These are phyloP conservation scores for Avicennia marina DNA, from an alignment of 257 asterid genomes.

Conservation along the genomic window DNA sequence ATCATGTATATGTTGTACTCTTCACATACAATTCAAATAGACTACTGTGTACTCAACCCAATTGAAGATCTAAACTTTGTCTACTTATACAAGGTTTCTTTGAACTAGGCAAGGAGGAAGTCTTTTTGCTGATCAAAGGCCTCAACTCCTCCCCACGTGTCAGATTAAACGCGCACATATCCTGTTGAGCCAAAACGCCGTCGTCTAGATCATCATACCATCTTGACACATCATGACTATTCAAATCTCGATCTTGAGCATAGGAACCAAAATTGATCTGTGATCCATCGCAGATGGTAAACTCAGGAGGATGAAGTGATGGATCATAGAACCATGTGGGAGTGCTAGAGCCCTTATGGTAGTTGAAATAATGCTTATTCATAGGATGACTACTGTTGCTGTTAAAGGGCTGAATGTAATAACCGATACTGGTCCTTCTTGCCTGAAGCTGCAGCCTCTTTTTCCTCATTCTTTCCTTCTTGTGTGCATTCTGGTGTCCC, in stretches of 20 bases:
- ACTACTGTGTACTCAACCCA: constrained; percentile 62
- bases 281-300: constrained; percentile 36
- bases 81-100: constrained; percentile 40
- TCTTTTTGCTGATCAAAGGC: constrained; percentile 13
- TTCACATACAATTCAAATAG: constrained; percentile 23
- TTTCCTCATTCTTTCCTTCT: constrained; percentile 86
- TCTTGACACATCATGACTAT: constrained; percentile 16
- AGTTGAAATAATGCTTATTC: constrained; percentile 14
- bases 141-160: constrained; percentile 28
- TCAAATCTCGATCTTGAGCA: constrained; percentile 18
- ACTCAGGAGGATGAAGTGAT: constrained; percentile 24
- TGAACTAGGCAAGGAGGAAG: constrained; percentile 24
- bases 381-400: constrained; percentile 3
- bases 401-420: constrained; percentile 57
- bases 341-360: constrained; percentile 17
- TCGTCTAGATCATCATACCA: constrained; percentile 24
- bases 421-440: constrained; percentile 60
- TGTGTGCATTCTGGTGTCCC: constrained; percentile 96
- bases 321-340: constrained; percentile 56
- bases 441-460: constrained; percentile 76
- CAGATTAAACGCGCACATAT: constrained; percentile 33
- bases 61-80: constrained; percentile 51
- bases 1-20: neutral
- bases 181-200: constrained; percentile 24
- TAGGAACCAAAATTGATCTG: constrained; percentile 55